Conservation (phyloP, 2,329 filamentous ascomycete species). For the Sarocladium strictum region DNA sequence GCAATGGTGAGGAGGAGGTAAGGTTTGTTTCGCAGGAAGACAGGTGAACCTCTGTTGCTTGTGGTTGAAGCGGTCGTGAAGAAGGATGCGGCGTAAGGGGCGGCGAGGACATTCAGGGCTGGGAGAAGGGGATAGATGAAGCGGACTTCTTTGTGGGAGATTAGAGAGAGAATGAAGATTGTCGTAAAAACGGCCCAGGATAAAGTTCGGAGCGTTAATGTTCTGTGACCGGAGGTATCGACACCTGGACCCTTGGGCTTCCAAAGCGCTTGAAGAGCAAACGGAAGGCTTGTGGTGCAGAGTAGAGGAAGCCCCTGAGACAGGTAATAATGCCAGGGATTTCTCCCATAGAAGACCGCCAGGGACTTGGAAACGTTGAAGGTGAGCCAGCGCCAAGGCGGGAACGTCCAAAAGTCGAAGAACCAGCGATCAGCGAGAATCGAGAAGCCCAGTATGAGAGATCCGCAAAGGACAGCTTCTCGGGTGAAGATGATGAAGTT, state of each 20-base stretch:
- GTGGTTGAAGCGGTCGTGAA: too few species aligned
- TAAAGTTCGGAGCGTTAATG: constrained; percentile 33
- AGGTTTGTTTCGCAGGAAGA: too few species aligned
- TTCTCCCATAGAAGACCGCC: constrained; percentile 86
- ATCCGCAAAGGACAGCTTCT: constrained; percentile 60
- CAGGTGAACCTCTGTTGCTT: too few species aligned
- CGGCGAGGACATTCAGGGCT: constrained; percentile 74
- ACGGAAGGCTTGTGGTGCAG: constrained; percentile 77
- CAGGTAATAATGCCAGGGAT: constrained; percentile 89
- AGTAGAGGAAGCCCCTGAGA: constrained; percentile 85
- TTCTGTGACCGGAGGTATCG: not conserved
- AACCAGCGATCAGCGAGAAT: constrained; percentile 66
- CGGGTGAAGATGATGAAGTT: constrained; percentile 46
- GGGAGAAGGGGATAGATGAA: constrained; percentile 94
- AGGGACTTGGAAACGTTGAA: constrained; percentile 87
- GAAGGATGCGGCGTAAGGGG: constrained; percentile 59
- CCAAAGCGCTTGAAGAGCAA: constrained; percentile 61
- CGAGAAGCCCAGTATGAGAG: constrained; percentile 56
- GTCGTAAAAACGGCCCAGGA: constrained; percentile 54
- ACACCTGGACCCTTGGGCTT: constrained; percentile 26
- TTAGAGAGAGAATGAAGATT: constrained; percentile 60
- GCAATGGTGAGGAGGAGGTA: constrained; percentile 54
- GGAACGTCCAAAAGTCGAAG: constrained; percentile 83
- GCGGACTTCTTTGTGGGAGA: constrained; percentile 94
- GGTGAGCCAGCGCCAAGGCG: constrained; percentile 78